Base-by-base conservation (phyloP, 1,284 basidiomycete genomes). In the Melampsora americana region DNA sequence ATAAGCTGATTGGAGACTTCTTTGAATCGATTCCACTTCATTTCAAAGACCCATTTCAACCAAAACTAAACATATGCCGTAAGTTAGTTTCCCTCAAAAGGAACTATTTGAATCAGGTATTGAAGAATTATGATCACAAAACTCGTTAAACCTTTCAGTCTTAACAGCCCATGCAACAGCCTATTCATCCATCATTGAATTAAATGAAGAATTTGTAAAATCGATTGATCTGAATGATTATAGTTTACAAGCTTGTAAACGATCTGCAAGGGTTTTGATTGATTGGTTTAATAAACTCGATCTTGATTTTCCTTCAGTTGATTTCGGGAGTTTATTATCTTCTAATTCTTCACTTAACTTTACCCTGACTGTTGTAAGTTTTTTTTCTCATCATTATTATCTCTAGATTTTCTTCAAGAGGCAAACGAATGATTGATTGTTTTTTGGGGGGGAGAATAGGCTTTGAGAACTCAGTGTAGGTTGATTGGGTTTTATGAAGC, bases 401-500 rank as follows among this genome's bases (percentile, higher is more conserved):
- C n/a, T n/a, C n/a, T n/a, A n/a, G n/a, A n/a, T n/a, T 26, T 32
- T 70, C 39, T 11, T 61, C 39, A 59, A 16, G 1, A 26, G 35
- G 23, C 0, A 2, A 11, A 46, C 7, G 5, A 66, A 66, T 1
- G 11, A 23, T 39, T 39, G 39, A 39, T 23, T n/a, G 39, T 46
- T 5, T 4, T 46, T 66, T 66, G 50, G 50, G 16, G 23, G 3
- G 16, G 18, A 16, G 23, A 53, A 23, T 42, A 72, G 70, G 62
- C 70, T 3, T 53, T 74, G 32, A 66, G 71, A 44, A 74, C 71
- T 44, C 71, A 74, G 26, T 74, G 71, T 28, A 74, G 71, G 59
- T 67, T 74, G 28, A 67, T 74, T 26, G 71, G 62, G 16, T 66
- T 74, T 44, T 50, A 65, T 60, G 48, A 65, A 18, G 35, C 48